Evolutionary conservation across 768 basidiomycete genomes (phyloP), one percentile per base, ranked within the genome.

Genomic region (Lanmaoa pseudosensibilis): DNA sequence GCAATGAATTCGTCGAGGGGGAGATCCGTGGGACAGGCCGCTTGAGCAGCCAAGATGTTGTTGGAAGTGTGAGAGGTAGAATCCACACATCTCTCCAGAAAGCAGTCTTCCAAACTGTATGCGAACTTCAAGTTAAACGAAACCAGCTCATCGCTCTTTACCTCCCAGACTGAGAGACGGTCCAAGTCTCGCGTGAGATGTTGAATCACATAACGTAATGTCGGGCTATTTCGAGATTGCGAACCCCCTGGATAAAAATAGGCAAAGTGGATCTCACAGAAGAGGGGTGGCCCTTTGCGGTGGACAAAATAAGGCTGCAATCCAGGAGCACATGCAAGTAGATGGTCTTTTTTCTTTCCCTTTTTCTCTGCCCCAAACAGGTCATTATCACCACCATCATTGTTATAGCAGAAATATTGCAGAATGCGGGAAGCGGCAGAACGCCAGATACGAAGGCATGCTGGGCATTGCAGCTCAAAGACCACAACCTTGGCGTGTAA

Each of bases 391-490:
- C n/a, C 5, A 15, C 13, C 1, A 30, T 30, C 1, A 30, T 30
- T 7, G 6, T 0, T 7, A 30, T 30, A 30, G 27, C 7, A 30
- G 44, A 54, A 59, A 40, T 75, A 69, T 34, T 65, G 53, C 21
- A 77, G 57, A 36, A 79, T 55, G 18, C 56, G 52, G 46, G 71
- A 71, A 0, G 74, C 74, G 16, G 61, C 54, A 0, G 65, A 65
- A 50, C 80, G 69, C 80, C 80, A 81, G 32, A 72, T 61, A 19
- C 63, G 57, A 52, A 78, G 71, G 8, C 55, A 51, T 4, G 39
- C 7, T 0, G 80, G 80, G 39, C 70, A 70, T 11, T 52, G 47
- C 10, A 79, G 57, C 44, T 81, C 78, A 45, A 81, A 80, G 2
- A 79, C 62, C 2, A 70, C 62, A 0, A 63, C 59, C 48, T 73